Base-by-base conservation (phyloP, 2,329 filamentous ascomycete genomes). In the Paecilomyces sp. region DNA sequence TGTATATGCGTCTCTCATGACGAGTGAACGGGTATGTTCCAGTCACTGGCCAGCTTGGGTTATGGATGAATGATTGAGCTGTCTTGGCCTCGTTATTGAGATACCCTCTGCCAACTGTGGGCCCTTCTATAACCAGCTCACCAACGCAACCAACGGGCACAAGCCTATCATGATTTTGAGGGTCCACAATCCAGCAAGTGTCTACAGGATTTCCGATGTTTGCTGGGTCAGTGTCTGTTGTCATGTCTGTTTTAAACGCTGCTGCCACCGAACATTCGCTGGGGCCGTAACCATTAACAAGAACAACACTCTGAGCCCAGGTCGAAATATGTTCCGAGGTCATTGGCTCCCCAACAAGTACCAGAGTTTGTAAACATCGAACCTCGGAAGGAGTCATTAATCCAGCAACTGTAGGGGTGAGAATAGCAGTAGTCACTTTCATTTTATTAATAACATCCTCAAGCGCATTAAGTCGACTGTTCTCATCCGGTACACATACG, bases 341-440 rank as follows among this genome's bases (percentile, higher is more conserved):
- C 15, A 64, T 58, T 13, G 70, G 66, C 58, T 77, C 75, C 7
- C 74, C 75, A 13, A 67, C 70, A 41, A 78, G 65, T 3, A 69
- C 63, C 34, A 79, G 31, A 0, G 65, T 67, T 18, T 67, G 68
- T 4, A 78, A 59, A 2, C 62, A 64, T 3, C 73, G 75, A 0
- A 78, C 68, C 1, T 73, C 67, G 1, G 61, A 57, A 0, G 74
- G 74, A 8, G 66, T 61, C 1, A 78, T 58, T 4, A 74, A 58
- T 13, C 65, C 60, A 0, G 82, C 82, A 13, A 85, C 73, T 0
- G 81, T 73, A 0, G 82, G 78, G 0, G 84, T 86, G 67, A 86
- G 77, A 66, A 82, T 81, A 0, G 76, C 79, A 76, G 76, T 79
- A 25, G 75, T 79, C 22, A 78, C 77, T 8, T 76, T 67, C 71